Conservation (phyloP, 1,284 basidiomycete species). For the Neolentinus lepideus region DNA sequence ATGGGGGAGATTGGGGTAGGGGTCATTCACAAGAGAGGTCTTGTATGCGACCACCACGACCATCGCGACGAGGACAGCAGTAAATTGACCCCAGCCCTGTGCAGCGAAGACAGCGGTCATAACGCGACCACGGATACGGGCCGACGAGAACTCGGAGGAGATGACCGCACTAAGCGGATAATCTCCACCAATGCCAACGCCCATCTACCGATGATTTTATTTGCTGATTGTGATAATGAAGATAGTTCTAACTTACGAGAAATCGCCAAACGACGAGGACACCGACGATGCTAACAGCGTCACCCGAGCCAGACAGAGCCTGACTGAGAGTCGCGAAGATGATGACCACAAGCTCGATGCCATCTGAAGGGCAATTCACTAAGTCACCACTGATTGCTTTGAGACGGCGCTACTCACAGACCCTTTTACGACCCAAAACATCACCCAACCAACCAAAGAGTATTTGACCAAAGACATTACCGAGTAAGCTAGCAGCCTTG, state of each 20-base stretch:
- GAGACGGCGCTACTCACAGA: constrained; percentile 60
- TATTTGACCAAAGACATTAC: constrained; percentile 46
- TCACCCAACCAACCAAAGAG: constrained; percentile 72
- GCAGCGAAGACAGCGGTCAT: constrained; percentile 67
- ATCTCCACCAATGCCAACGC: constrained; percentile 69
- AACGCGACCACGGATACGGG: constrained; percentile 63
- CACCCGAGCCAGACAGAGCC: constrained; percentile 49
- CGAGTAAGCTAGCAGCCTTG: constrained; percentile 53
- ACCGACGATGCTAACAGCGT: constrained; percentile 63
- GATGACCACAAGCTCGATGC: constrained; percentile 67
- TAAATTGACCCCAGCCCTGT: constrained; percentile 69
- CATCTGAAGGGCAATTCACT: constrained; percentile 38
- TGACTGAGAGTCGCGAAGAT: constrained; percentile 59
- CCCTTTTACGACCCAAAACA: constrained; percentile 61
- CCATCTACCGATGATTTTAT: constrained; percentile 31
- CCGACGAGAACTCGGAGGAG: constrained; percentile 73
- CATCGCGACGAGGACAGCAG: constrained; percentile 64
- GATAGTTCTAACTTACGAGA: constrained; percentile 23
- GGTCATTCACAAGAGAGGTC: constrained; percentile 42
- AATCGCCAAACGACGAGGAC: constrained; percentile 67
- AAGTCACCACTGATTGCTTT: no score
- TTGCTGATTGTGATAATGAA: neutral
- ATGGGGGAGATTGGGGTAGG: constrained; percentile 31
- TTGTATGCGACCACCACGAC: constrained; percentile 70
- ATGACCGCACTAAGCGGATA: constrained; percentile 63